Base-by-base conservation (phyloP, 768 basidiomycete genomes). In the Trametes cingulata region DNA sequence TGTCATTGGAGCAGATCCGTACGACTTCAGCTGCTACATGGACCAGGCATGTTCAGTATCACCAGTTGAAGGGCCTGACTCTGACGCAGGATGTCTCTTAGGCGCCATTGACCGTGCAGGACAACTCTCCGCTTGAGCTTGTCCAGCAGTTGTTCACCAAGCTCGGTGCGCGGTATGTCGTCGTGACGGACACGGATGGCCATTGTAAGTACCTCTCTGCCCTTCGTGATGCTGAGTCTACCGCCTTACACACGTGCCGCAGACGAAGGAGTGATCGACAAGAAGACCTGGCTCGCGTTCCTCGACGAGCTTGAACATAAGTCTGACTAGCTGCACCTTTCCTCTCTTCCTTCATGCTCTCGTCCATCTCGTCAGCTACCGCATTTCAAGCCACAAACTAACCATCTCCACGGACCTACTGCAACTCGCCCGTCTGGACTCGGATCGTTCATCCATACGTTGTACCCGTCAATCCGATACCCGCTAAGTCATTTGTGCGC, bases 61-160 rank as follows among this genome's bases (percentile, higher is more conserved):
- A 9, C 33, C 10, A 33, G 17, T 47, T 5, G 35, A 7, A 55
- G 58, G 37, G 20, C 17, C 10, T 13, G 20, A n/a, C 6, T 19
- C 20, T 57, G 45, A 33, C 15, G 1, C 9, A 10, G 17, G 14
- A 14, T 49, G 37, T 41, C 3, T 15, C 29, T 2, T 50, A 94
- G 90, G 94, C 96, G 1, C 97, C 97, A 0, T 77, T 98, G 56
- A 91, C 88, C 0, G 83, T 98, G 39, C 86, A 87, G 58, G 84
- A 83, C 0, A 87, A 95, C 67, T 88, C 93, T 1, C 93, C 97
- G 0, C 79, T 98, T 71, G 93, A 97, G 73, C 82, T 98, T 49
- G 81, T 98, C 0, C 96, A 98, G 69, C 93, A 93, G 70, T 85
- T 96, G 69, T 98, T 98, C 68, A 88, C 87, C 59, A 98, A 98